phyloP scores from a whole-genome alignment of 2,329 filamentous ascomycete genomes.

The Cladosporium sphaerospermum region DNA sequence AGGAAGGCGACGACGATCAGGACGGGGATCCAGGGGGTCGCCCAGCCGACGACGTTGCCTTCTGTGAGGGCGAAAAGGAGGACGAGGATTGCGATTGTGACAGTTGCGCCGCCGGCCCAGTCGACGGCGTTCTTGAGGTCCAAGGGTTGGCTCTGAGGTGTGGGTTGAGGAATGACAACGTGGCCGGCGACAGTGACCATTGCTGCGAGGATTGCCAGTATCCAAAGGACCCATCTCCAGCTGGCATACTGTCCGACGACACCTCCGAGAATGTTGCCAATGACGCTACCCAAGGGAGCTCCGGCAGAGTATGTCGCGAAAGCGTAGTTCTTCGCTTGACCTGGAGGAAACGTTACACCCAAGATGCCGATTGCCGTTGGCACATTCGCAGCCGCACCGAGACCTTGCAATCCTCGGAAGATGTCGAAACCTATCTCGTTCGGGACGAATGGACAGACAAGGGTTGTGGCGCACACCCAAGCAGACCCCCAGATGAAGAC shows the following conservation, averaged over 20 bases:
- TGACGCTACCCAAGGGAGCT: constrained; percentile 57
- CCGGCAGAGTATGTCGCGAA: constrained; percentile 60
- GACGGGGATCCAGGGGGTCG: constrained; percentile 54
- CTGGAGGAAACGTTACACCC: constrained; percentile 60
- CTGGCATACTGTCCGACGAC: constrained; percentile 56
- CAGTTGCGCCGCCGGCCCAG: constrained; percentile 59
- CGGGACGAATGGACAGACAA: constrained; percentile 57
- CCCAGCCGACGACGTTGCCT: constrained; percentile 64
- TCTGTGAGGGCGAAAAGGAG: constrained; percentile 63
- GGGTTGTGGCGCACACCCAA: constrained; percentile 55
- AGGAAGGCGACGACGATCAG: constrained; percentile 54
- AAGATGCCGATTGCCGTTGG: constrained; percentile 66
- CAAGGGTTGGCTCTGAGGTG: constrained; percentile 16
- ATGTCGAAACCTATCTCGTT: constrained; percentile 64
- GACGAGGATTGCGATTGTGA: constrained; percentile 57
- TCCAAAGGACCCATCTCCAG: constrained; percentile 65
- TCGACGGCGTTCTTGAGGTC: constrained; percentile 49
- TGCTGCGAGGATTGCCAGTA: constrained; percentile 54
- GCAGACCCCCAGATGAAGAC: constrained; percentile 60
- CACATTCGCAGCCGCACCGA: constrained; percentile 64
- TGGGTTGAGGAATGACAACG: constrained; percentile 54
- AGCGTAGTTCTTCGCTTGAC: constrained; percentile 64
- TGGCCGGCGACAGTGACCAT: constrained; percentile 52
- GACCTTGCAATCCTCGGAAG: constrained; percentile 59
- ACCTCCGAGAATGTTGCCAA: constrained; percentile 60